phyloP scores from a whole-genome alignment of 192 early-diverging fungal genomes.

The Pilobolus umbonatus region DNA sequence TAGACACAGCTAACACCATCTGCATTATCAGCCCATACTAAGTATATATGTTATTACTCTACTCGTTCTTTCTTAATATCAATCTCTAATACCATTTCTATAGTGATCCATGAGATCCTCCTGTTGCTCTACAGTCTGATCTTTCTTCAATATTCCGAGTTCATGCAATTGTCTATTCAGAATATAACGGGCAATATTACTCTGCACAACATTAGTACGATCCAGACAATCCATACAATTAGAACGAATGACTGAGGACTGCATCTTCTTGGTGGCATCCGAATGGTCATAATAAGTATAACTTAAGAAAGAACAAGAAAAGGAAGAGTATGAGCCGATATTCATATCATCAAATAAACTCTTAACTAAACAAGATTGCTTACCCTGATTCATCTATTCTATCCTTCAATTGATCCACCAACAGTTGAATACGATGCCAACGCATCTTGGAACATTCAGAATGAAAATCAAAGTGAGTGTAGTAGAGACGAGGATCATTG shows the following conservation, averaged over 20 bases:
- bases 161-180: constrained; percentile 73
- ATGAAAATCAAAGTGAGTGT: constrained; percentile 98
- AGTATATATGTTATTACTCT: background rate
- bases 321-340: background rate
- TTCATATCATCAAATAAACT: background rate
- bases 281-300: constrained; percentile 49
- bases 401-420: constrained; percentile 73
- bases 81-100: constrained; percentile 60
- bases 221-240: constrained; percentile 99
- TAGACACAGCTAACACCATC: constrained; percentile 88
- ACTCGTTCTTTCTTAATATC: background rate
- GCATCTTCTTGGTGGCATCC: constrained; percentile 36
- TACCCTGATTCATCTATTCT: constrained; percentile 56
- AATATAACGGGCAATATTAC: constrained; percentile 72
- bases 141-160: constrained; percentile 54
- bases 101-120: constrained; percentile 66
- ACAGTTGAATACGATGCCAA: constrained; percentile 82
- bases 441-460: constrained; percentile 94
- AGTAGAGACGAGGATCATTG: constrained; percentile 56
- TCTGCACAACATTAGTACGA: constrained; percentile 98
- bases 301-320: constrained; percentile 28
- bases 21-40: constrained; percentile 98
- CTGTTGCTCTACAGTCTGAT: constrained; percentile 61
- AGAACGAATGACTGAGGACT: constrained; percentile 82
- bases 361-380: background rate